Percentiles rank a stretch among this genome's conserved stretches.
These are phyloP conservation scores for Geotrichum carabidarum DNA, from an alignment of 1,139 yeast species.

Conservation along the genomic window DNA sequence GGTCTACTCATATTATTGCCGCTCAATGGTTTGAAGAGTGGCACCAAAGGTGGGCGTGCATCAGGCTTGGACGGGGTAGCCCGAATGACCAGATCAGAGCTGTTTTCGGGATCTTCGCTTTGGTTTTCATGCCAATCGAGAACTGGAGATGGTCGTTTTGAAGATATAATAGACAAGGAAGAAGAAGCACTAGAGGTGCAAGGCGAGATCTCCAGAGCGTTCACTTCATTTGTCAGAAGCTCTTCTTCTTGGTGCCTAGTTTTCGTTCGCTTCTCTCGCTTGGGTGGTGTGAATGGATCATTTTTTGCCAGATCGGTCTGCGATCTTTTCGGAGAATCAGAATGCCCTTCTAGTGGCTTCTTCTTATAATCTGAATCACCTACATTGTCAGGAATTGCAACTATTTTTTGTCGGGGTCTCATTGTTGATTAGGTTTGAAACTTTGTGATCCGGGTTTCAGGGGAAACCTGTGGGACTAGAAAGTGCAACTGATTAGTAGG, in stretches of 20 bases:
- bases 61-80: not conserved
- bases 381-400: constrained; percentile 1
- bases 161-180: not conserved
- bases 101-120: not conserved
- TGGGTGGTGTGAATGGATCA: constrained; percentile 1
- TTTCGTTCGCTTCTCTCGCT: constrained; percentile 6
- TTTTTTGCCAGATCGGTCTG: not conserved
- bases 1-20: not conserved
- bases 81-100: not conserved
- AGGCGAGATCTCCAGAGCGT: constrained; percentile 3
- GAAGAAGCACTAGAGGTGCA: not conserved
- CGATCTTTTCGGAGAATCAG: not conserved
- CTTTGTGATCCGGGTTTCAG: no score
- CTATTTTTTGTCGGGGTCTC: not conserved
- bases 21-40: not conserved
- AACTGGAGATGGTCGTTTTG: not conserved
- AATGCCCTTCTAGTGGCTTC: not conserved
- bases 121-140: not conserved
- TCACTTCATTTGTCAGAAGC: not conserved
- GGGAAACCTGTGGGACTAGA: no score
- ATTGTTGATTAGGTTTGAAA: no score
- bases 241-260: not conserved
- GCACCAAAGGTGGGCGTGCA: not conserved
- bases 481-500: no score
- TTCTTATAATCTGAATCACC: not conserved